A percentile compares a stretch with the other conserved stretches of the same genome.
phyloP scores from a whole-genome alignment of 805 yeast genomes.

The Saccharomycopsis synnaedendra region DNA sequence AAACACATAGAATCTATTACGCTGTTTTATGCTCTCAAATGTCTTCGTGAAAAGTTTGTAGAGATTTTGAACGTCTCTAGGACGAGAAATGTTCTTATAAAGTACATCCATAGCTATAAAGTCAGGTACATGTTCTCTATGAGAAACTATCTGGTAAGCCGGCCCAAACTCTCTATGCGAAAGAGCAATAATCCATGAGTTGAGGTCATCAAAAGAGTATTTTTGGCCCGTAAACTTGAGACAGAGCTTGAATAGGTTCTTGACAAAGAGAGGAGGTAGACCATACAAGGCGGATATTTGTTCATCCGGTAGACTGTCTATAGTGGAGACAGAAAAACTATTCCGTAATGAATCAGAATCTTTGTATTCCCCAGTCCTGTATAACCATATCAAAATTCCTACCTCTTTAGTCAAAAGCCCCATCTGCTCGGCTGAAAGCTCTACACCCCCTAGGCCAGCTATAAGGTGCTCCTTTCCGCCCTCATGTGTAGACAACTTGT shows the following conservation, averaged over 20 bases:
- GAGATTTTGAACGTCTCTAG: too few relatives aligned
- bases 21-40: too few relatives aligned
- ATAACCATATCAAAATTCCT: not conserved
- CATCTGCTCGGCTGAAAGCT: not conserved
- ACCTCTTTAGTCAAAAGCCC: not conserved
- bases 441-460: not conserved
- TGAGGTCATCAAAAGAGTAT: conserved; percentile 2
- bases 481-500: not conserved
- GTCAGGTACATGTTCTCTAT: not conserved
- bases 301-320: not conserved
- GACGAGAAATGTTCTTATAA: not conserved
- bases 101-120: not conserved
- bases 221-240: not conserved
- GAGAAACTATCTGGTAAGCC: too few relatives aligned
- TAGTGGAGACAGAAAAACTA: too few relatives aligned
- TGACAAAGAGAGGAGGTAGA: not conserved
- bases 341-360: not conserved
- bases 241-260: not conserved
- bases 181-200: conserved; percentile 2
- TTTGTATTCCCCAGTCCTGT: not conserved
- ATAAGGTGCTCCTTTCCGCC: not conserved
- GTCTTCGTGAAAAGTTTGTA: too few relatives aligned
- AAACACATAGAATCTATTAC: too few relatives aligned
- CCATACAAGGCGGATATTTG: too few relatives aligned
- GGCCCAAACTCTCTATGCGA: not conserved